phyloP scores from a whole-genome alignment of 805 yeast species.

The Spathaspora boniae region DNA sequence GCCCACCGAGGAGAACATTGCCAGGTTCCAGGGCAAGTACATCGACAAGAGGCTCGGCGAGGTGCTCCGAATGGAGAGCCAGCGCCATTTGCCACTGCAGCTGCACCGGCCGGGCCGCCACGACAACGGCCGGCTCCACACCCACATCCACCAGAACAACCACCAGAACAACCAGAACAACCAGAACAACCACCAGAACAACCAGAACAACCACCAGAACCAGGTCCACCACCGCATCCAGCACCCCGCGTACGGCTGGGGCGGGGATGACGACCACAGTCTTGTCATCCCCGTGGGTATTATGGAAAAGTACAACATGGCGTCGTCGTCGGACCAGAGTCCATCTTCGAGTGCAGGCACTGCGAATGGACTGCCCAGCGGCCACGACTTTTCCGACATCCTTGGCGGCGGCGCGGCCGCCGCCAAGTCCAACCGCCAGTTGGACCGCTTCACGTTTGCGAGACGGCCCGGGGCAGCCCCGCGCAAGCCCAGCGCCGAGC shows the following conservation, averaged over 20 bases:
- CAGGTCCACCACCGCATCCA: not conserved
- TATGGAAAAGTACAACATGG: slow-evolving; percentile 2
- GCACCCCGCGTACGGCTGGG: not conserved
- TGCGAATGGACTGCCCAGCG: not conserved
- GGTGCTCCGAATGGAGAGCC: not conserved
- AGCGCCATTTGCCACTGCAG: not conserved
- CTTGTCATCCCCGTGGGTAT: slow-evolving; percentile 1
- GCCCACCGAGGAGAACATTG: slow-evolving; percentile 36
- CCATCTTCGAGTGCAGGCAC: slow-evolving; percentile 8
- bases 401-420: slow-evolving; percentile 29
- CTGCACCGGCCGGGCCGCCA: not conserved
- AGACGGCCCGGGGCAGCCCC: too few relatives aligned
- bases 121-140: not conserved
- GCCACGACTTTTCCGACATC: slow-evolving; percentile 38
- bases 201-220: not conserved
- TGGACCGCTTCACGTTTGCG: too few relatives aligned
- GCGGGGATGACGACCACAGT: not conserved
- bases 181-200: too few relatives aligned
- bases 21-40: slow-evolving; percentile 17
- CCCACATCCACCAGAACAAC: not conserved
- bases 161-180: too few relatives aligned
- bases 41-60: slow-evolving; percentile 11
- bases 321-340: slow-evolving; percentile 3
- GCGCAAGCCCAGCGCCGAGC: too few relatives aligned
- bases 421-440: too few relatives aligned